Base-by-base conservation (phyloP, 805 yeast species). In the Lipomyces sp. region DNA sequence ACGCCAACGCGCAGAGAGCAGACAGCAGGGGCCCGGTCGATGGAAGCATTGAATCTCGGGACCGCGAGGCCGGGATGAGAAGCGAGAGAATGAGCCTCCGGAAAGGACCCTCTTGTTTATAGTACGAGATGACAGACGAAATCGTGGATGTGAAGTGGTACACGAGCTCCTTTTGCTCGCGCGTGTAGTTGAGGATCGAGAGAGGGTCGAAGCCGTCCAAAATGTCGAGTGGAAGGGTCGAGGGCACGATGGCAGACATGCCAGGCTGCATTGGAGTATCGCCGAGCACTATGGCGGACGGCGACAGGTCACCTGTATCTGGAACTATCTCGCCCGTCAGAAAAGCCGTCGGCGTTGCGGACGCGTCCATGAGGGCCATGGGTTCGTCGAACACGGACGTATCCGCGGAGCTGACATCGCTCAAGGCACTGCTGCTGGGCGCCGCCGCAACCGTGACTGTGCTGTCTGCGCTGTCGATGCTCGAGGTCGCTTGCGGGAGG, bases 1-100 rank as follows among this genome's bases (percentile, higher is more conserved):
- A 45, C 11, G 57, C 53, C 22, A 55, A 49, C 13, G 59, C 59
- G 24, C 59, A 55, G 7, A 53, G 40, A 7, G 58, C 42, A 14
- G 55, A 50, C 23, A 49, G 32, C 35, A 53, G 39, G 31, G 49
- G 51, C 2, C 36, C 47, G 18, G 51, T 45, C 5, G 45, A 31
- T 13, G 47, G 33, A 19, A 42, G 10, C 14, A 36, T 13, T 1
- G 32, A 19, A 3, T 41, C 3, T 3, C 43, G 42, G 5, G 46
- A 38, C 1, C 39, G 16, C 2, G 52, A 16, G 8, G 39, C 43
- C 13, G 57, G 57, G n/a, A 53, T 31, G 19, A 53, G 38, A 1
- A 53, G 46, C 8, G 55, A 44, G 2, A 53, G 48, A 28, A 53
- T 43, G 4, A 53, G 43, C 32, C 47, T 31, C 47, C 47, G 34